Evolutionary conservation across 257 asterid genomes (phyloP).

Genomic region (Scutellaria barbata): DNA sequence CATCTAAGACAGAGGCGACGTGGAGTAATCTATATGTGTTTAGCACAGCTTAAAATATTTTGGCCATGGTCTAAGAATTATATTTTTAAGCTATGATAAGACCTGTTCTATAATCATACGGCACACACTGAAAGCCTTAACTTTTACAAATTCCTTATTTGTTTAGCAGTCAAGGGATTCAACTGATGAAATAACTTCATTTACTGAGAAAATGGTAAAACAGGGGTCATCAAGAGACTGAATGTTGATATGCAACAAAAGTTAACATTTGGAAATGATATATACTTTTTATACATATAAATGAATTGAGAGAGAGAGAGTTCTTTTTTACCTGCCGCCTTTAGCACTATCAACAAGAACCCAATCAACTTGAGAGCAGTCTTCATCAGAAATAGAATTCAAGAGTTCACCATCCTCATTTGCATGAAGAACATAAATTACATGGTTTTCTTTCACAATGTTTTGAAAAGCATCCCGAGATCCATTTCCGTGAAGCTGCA

Average conservation of each 20-base stretch:
- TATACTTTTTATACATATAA: background rate
- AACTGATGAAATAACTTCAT: conserved; percentile 6
- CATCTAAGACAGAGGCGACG: background rate
- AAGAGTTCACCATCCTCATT: conserved; percentile 71
- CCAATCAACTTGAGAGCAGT: conserved; percentile 85
- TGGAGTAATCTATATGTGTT: background rate
- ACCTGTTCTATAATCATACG: background rate
- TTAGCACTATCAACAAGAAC: conserved; percentile 87
- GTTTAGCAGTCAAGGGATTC: conserved; percentile 1
- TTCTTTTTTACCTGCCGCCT: conserved; percentile 80
- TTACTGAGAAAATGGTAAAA: conserved; percentile 9
- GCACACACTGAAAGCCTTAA: background rate
- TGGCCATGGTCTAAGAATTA: background rate
- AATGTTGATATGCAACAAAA: background rate
- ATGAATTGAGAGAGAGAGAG: background rate
- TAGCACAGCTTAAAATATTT: background rate
- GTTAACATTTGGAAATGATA: background rate
- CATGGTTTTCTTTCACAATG: conserved; percentile 53
- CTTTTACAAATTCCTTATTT: background rate
- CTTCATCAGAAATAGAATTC: conserved; percentile 72
- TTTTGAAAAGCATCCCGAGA: conserved; percentile 74
- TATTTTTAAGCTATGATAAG: background rate
- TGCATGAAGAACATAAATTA: conserved; percentile 87
- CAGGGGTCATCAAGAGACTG: background rate
- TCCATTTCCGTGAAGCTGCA: conserved; percentile 90